phyloP scores from a whole-genome alignment of 257 asterid species.

The Prunella vulgaris region DNA sequence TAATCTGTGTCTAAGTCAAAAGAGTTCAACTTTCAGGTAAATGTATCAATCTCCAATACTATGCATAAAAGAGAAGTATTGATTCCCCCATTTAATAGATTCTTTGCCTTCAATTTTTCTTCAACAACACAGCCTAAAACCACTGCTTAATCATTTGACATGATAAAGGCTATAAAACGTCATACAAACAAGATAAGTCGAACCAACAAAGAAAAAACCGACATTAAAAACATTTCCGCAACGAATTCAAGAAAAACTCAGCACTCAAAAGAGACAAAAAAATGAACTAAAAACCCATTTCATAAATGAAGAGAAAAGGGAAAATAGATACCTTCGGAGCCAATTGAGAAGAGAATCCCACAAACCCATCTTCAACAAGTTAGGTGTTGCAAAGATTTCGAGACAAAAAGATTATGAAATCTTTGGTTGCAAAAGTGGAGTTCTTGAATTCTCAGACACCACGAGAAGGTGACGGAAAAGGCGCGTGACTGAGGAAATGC shows the following conservation, averaged over 20 bases:
- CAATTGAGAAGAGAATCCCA: slow-evolving; percentile 82
- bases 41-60: neutral
- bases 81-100: neutral
- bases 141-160: neutral
- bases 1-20: neutral
- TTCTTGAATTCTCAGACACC: slow-evolving; percentile 24
- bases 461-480: slow-evolving; percentile 11
- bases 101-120: neutral
- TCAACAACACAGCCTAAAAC: slow-evolving; percentile 3
- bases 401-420: neutral
- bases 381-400: slow-evolving; percentile 6
- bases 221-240: neutral
- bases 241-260: neutral
- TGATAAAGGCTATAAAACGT: neutral
- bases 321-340: slow-evolving; percentile 61
- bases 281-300: slow-evolving; percentile 3
- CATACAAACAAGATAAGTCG: neutral
- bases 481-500: neutral
- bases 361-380: slow-evolving; percentile 49
- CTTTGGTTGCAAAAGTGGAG: neutral
- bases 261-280: neutral
- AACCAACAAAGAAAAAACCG: neutral
- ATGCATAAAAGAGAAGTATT: neutral
- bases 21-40: neutral
- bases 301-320: neutral